Conservation (phyloP, 208 protist genomes). For the Leishmania braziliensis region DNA sequence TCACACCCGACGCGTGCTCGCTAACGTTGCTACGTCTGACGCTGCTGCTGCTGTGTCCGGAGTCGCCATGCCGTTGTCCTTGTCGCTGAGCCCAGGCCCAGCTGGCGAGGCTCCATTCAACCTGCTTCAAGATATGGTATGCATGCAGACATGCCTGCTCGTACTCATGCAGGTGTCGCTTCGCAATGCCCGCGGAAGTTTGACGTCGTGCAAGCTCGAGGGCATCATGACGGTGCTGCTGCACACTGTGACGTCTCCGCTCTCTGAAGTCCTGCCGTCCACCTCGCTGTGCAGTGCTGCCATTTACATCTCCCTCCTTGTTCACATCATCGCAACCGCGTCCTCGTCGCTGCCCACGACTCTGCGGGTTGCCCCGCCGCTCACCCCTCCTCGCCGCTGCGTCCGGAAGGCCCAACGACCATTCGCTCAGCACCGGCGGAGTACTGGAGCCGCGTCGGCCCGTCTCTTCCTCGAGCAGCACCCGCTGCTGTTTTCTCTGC, state of each 20-base stretch:
- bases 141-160: conserved; percentile 11
- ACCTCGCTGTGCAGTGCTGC: neutral
- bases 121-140: conserved; percentile 15
- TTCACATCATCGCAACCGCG: neutral
- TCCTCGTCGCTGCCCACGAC: neutral
- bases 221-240: neutral
- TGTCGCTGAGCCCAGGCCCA: conserved; percentile 17
- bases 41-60: neutral
- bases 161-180: conserved; percentile 9
- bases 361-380: neutral
- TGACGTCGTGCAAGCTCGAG: conserved; percentile 9
- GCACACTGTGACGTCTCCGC: neutral
- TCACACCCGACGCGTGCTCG: neutral
- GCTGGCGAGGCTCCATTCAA: conserved; percentile 1
- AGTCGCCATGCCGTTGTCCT: neutral
- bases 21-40: neutral
- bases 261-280: neutral
- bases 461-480: neutral
- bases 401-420: conserved; percentile 1
- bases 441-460: neutral
- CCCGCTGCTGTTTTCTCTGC: neutral
- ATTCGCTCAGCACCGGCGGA: conserved; percentile 2
- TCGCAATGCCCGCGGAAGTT: neutral
- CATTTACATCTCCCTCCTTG: neutral
- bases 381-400: neutral